Conservation (phyloP, 768 basidiomycete species). For the Trametes sanguinea region DNA sequence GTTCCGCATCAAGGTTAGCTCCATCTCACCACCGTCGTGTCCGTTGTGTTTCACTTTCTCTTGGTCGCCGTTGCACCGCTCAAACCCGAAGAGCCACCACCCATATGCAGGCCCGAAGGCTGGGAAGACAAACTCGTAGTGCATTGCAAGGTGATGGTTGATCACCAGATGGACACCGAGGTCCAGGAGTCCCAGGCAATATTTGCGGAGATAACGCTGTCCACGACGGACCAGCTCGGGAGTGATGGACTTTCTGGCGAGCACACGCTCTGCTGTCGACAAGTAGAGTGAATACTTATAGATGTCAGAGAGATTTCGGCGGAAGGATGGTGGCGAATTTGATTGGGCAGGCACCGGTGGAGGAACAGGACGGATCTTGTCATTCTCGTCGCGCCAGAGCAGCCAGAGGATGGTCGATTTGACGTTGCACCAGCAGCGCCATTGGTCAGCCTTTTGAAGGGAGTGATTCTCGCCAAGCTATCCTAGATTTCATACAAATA, state of each 20-base stretch:
- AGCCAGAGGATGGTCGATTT: neutral
- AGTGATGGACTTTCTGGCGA: neutral
- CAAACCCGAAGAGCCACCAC: constrained; percentile 10
- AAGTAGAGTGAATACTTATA: constrained; percentile 2
- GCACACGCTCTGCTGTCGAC: neutral
- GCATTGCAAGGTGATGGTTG: constrained; percentile 10
- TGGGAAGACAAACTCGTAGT: constrained; percentile 1
- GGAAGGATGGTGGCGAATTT: neutral
- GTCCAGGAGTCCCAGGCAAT: neutral
- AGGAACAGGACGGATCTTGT: neutral
- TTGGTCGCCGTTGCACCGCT: constrained; percentile 8
- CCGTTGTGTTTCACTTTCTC: constrained; percentile 6
- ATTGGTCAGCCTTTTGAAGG: constrained; percentile 6
- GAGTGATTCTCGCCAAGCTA: constrained; percentile 8
- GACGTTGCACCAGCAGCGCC: constrained; percentile 10
- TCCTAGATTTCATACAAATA: neutral
- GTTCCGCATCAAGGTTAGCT: constrained; percentile 4
- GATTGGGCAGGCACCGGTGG: neutral
- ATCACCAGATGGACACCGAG: constrained; percentile 4
- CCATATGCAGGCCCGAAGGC: constrained; percentile 7
- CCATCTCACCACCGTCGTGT: constrained; percentile 4
- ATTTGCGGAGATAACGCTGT: neutral
- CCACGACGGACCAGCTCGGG: constrained; percentile 1
- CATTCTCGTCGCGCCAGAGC: neutral
- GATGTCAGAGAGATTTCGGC: neutral